phyloP scores from a whole-genome alignment of 164 flowering plant genomes.

The Vitis labrusca region DNA sequence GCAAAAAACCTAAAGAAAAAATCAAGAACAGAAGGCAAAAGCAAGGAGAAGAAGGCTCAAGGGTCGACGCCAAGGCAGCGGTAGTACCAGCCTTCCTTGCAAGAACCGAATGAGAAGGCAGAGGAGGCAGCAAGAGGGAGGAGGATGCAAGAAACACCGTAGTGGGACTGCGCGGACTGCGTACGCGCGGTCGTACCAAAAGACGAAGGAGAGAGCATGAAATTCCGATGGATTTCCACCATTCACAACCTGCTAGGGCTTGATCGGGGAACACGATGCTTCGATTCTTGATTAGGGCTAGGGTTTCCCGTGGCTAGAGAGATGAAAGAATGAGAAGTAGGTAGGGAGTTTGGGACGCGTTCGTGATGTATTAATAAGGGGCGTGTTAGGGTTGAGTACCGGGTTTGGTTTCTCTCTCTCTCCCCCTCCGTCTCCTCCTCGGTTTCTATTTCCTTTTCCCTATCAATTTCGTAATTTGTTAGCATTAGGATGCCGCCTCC shows the following conservation, averaged over 20 bases:
- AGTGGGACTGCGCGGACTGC: conserved; percentile 13
- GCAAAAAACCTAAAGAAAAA: neutral
- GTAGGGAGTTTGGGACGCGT: too few relatives aligned
- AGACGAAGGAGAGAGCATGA: conserved; percentile 44
- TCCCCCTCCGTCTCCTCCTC: too few relatives aligned
- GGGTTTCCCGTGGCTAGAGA: too few relatives aligned
- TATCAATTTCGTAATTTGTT: too few relatives aligned
- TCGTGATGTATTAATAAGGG: too few relatives aligned
- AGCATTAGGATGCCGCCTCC: too few relatives aligned
- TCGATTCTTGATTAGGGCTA: too few relatives aligned
- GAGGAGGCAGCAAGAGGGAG: conserved; percentile 27
- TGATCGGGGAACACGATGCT: too few relatives aligned
- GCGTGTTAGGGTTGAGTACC: too few relatives aligned
- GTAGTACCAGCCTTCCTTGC: conserved; percentile 85
- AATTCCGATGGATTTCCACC: conserved; percentile 51
- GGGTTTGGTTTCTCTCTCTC: too few relatives aligned
- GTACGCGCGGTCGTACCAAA: conserved; percentile 32
- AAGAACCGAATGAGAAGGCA: conserved; percentile 50
- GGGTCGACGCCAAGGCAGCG: conserved; percentile 97
- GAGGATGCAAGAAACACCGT: conserved; percentile 13
- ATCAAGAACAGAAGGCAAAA: neutral
- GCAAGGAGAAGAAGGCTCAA: conserved; percentile 20
- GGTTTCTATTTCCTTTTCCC: too few relatives aligned
- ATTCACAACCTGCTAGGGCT: conserved; percentile 42
- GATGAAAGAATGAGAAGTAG: too few relatives aligned